Conservation (phyloP, 2,329 filamentous ascomycete species). For the Zelopaecilomyces penicillatus region DNA sequence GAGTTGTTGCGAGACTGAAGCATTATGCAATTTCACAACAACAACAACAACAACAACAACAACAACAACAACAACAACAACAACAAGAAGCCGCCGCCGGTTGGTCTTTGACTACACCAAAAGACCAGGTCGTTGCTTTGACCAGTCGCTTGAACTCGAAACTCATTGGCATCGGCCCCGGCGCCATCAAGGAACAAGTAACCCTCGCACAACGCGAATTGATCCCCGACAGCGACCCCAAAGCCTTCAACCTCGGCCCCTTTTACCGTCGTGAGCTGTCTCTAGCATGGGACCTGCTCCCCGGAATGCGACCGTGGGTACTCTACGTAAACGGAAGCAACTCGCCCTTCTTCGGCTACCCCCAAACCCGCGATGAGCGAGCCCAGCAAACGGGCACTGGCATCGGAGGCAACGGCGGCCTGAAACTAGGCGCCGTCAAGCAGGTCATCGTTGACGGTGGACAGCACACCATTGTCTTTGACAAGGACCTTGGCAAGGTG, state of each 20-base stretch:
- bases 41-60: too few species aligned
- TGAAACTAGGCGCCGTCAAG: background rate
- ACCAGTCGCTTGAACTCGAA: conserved; percentile 1
- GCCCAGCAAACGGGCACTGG: background rate
- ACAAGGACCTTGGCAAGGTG: background rate
- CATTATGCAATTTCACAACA: conserved; percentile 1
- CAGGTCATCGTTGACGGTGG: conserved; percentile 1
- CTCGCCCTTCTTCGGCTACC: conserved; percentile 3
- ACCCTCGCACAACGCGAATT: background rate
- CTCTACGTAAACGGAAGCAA: conserved; percentile 1
- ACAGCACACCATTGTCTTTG: conserved; percentile 1
- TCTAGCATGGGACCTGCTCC: conserved; percentile 3
- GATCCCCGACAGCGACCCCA: conserved; percentile 1
- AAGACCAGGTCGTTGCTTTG: conserved; percentile 2
- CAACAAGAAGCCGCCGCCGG: background rate
- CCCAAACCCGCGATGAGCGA: background rate
- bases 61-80: background rate
- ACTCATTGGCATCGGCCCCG: conserved; percentile 1
- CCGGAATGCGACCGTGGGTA: background rate
- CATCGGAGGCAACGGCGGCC: background rate
- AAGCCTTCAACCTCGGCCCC: background rate
- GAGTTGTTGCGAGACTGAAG: conserved; percentile 1
- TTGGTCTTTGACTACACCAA: background rate
- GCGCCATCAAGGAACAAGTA: background rate
- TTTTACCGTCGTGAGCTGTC: conserved; percentile 1